phyloP scores from a whole-genome alignment of 129 eudicot genomes.

The Scalesia atractyloides region DNA sequence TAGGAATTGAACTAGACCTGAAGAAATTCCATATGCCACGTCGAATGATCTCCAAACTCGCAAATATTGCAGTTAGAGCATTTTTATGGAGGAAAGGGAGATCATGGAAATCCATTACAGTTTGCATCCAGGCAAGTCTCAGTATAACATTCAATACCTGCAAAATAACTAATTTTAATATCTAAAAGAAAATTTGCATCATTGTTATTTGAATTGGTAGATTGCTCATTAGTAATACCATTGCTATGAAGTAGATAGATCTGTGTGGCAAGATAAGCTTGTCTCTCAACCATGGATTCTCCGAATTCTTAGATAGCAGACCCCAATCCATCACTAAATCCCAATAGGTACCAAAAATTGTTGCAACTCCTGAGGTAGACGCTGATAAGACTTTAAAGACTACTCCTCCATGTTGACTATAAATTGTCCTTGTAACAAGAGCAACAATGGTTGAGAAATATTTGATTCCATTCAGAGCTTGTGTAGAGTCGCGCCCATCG shows the following conservation, averaged over 20 bases:
- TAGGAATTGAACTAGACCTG: slow-evolving; percentile 40
- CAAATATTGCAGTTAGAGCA: slow-evolving; percentile 55
- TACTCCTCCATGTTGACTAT: slow-evolving; percentile 32
- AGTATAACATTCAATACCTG: slow-evolving; percentile 59
- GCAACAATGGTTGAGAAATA: slow-evolving; percentile 67
- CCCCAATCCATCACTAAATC: slow-evolving; percentile 82
- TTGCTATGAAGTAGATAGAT: slow-evolving; percentile 63
- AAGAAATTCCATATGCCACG: slow-evolving; percentile 84
- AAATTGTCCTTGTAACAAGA: slow-evolving; percentile 51
- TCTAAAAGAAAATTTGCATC: neutral
- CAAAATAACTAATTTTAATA: neutral
- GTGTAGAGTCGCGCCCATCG: slow-evolving; percentile 56
- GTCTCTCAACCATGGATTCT: slow-evolving; percentile 72
- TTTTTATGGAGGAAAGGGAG: slow-evolving; percentile 53
- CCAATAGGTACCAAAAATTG: slow-evolving; percentile 67
- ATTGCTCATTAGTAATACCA: slow-evolving; percentile 33
- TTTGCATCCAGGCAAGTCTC: slow-evolving; percentile 85
- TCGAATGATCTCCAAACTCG: slow-evolving; percentile 64
- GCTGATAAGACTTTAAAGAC: slow-evolving; percentile 46
- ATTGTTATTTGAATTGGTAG: neutral
- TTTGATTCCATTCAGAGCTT: slow-evolving; percentile 54
- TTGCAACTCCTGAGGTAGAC: slow-evolving; percentile 54
- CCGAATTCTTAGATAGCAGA: slow-evolving; percentile 47
- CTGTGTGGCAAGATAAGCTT: slow-evolving; percentile 53
- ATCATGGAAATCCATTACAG: slow-evolving; percentile 47